Conservation (phyloP, 2,329 filamentous ascomycete species). For the Aspergillaceae sp. region DNA sequence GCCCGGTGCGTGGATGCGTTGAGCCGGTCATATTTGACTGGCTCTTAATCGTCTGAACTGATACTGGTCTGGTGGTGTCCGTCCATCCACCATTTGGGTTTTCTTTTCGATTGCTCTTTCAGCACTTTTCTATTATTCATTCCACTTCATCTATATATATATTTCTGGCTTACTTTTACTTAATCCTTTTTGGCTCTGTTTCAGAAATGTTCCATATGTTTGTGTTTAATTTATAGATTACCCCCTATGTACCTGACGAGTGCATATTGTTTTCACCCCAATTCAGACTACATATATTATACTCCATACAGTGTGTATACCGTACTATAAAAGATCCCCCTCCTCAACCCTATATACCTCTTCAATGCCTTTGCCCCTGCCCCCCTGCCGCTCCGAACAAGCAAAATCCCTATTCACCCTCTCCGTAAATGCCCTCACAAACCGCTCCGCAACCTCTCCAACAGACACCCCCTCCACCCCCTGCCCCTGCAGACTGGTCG, state of each 20-base stretch:
- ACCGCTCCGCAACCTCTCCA: constrained; percentile 32
- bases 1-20: constrained; percentile 3
- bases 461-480: constrained; percentile 20
- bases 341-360: constrained; percentile 31
- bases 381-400: constrained; percentile 14
- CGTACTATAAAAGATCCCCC: constrained; percentile 18
- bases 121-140: constrained; percentile 6
- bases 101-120: constrained; percentile 2
- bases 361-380: constrained; percentile 29
- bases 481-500: constrained; percentile 63
- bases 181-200: neutral
- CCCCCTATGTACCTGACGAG: too few species aligned
- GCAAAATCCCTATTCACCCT: constrained; percentile 29
- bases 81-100: neutral
- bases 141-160: constrained; percentile 14
- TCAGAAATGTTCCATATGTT: neutral
- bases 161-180: constrained; percentile 3
- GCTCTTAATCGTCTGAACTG: too few species aligned
- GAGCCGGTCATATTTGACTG: neutral
- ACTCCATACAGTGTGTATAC: too few species aligned
- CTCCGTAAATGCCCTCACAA: constrained; percentile 32
- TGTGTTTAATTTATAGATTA: too few species aligned
- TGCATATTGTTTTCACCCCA: neutral
- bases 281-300: too few species aligned
- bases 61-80: too few species aligned